These are phyloP conservation scores for Paraphoma chrysanthemicola DNA, from an alignment of 2,329 filamentous ascomycete genomes.

Conservation along the genomic window DNA sequence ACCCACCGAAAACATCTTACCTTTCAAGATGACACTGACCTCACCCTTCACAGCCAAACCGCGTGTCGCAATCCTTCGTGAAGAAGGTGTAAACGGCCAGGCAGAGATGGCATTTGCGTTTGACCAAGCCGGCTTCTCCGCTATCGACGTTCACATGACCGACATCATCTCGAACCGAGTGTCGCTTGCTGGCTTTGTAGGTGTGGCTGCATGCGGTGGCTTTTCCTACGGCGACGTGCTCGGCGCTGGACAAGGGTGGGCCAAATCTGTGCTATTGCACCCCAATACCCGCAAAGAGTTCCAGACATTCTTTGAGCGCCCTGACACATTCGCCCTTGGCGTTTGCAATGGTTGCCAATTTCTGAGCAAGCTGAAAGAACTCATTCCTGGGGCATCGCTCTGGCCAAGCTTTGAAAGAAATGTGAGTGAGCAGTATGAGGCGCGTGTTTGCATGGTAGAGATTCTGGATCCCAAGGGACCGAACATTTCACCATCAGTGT, in stretches of 20 bases:
- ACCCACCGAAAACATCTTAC: constrained; percentile 77
- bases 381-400: constrained; percentile 81
- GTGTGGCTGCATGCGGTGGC: constrained; percentile 92
- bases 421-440: constrained; percentile 87
- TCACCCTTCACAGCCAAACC: constrained; percentile 69
- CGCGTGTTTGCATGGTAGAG: constrained; percentile 83
- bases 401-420: constrained; percentile 93
- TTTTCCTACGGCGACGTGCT: constrained; percentile 95
- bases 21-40: constrained; percentile 69
- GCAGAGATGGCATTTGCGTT: constrained; percentile 99
- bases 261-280: constrained; percentile 89
- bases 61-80: constrained; percentile 88
- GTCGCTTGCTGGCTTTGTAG: constrained; percentile 82
- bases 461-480: constrained; percentile 65
- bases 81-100: constrained; percentile 94
- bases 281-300: constrained; percentile 78
- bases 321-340: constrained; percentile 89
- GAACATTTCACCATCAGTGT: constrained; percentile 68
- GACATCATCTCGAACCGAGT: constrained; percentile 81
- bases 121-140: constrained; percentile 85
- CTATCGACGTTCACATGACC: constrained; percentile 96
- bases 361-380: constrained; percentile 78
- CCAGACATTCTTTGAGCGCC: constrained; percentile 81
- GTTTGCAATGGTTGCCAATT: constrained; percentile 99
- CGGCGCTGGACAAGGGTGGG: constrained; percentile 96